phyloP scores from a whole-genome alignment of 495 filamentous ascomycete species.

The Xylaria cubensis region DNA sequence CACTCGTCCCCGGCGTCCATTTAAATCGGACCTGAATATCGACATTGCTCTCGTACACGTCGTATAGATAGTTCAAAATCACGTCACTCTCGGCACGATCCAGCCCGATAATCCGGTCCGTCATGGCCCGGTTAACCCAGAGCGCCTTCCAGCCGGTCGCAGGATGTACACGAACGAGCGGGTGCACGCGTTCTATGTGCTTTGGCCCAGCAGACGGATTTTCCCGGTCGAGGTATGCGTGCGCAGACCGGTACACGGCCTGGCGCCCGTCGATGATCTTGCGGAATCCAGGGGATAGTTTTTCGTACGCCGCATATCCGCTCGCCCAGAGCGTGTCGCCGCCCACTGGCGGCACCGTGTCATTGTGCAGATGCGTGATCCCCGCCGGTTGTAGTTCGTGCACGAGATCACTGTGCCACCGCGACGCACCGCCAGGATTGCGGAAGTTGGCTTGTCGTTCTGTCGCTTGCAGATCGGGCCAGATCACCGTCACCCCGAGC shows the following conservation, averaged over 20 bases:
- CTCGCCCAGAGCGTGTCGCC: slow-evolving; percentile 77
- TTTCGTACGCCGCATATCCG: slow-evolving; percentile 74
- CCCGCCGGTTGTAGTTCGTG: slow-evolving; percentile 75
- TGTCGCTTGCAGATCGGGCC: slow-evolving; percentile 67
- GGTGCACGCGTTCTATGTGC: slow-evolving; percentile 69
- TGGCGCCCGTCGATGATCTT: slow-evolving; percentile 72
- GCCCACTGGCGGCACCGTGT: slow-evolving; percentile 67
- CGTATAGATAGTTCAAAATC: slow-evolving; percentile 69
- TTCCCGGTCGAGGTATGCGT: slow-evolving; percentile 70
- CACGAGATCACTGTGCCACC: slow-evolving; percentile 75
- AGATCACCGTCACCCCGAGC: slow-evolving; percentile 69
- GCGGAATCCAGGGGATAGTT: slow-evolving; percentile 71
- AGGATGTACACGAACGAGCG: slow-evolving; percentile 73
- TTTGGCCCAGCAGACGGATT: slow-evolving; percentile 66
- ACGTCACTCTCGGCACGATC: slow-evolving; percentile 71
- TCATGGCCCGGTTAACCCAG: slow-evolving; percentile 73
- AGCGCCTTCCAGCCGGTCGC: slow-evolving; percentile 74
- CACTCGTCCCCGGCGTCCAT: slow-evolving; percentile 67
- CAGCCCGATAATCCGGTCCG: slow-evolving; percentile 67
- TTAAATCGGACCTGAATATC: slow-evolving; percentile 73
- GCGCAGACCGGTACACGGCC: slow-evolving; percentile 71
- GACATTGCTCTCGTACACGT: slow-evolving; percentile 69
- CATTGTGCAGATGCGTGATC: slow-evolving; percentile 72
- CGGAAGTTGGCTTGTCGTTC: slow-evolving; percentile 64
- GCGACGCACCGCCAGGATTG: slow-evolving; percentile 66